phyloP scores from a whole-genome alignment of 495 filamentous ascomycete genomes.

The Rusavskia elegans region DNA sequence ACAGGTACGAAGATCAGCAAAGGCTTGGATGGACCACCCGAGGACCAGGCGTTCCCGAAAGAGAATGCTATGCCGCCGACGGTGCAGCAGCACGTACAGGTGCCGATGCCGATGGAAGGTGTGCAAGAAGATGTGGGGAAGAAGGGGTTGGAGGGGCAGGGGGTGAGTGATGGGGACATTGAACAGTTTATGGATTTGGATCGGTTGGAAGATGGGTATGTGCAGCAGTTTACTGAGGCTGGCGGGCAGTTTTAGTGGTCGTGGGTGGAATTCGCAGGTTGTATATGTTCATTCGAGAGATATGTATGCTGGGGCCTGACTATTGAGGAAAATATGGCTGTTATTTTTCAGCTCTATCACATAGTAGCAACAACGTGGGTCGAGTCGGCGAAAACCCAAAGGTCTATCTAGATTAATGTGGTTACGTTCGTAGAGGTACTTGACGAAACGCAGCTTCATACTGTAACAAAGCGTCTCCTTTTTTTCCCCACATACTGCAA shows the following conservation, averaged over 20 bases:
- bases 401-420: no score
- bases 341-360: no score
- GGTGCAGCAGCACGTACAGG: background rate
- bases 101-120: background rate
- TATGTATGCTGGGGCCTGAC: background rate
- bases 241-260: background rate
- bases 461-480: background rate
- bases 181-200: conserved; percentile 18
- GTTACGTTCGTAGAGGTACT: no score
- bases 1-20: conserved; percentile 17
- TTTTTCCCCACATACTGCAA: no score
- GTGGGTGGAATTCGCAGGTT: no score
- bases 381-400: no score
- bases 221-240: background rate
- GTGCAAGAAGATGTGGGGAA: background rate
- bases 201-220: conserved; percentile 8
- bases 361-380: no score
- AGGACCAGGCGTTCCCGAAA: conserved; percentile 7
- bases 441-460: background rate
- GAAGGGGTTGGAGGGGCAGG: conserved; percentile 1
- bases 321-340: no score
- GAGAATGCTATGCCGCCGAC: no score
- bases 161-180: conserved; percentile 11
- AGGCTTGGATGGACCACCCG: conserved; percentile 16
- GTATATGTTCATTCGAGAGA: background rate